Conservation (phyloP, 352 stramenopile species). For the Phytophthora pisi region DNA sequence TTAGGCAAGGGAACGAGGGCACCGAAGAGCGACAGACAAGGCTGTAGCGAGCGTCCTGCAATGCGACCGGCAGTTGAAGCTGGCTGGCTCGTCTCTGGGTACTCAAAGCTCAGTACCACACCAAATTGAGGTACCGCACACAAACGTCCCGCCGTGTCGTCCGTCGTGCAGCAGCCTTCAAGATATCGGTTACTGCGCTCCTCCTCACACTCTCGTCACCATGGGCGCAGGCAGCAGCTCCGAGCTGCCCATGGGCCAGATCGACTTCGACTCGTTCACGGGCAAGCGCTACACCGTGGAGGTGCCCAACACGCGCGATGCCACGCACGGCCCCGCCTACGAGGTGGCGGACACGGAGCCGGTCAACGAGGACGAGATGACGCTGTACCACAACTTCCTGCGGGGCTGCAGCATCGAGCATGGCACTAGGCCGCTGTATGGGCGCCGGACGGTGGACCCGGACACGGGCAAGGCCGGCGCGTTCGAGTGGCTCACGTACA, state of each 20-base stretch:
- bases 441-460: constrained; percentile 27
- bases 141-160: neutral
- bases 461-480: constrained; percentile 26
- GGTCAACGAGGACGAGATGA: constrained; percentile 29
- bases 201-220: neutral
- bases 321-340: constrained; percentile 32
- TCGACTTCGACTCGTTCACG: constrained; percentile 34
- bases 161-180: constrained; percentile 4
- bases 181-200: neutral
- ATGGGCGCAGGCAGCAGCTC: constrained; percentile 23
- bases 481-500: constrained; percentile 54
- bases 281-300: constrained; percentile 34
- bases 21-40: too few species aligned
- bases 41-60: neutral
- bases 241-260: constrained; percentile 26
- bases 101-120: constrained; percentile 2
- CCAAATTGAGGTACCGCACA: constrained; percentile 2
- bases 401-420: constrained; percentile 29
- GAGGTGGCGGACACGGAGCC: constrained; percentile 15
- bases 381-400: constrained; percentile 44
- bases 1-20: too few species aligned
- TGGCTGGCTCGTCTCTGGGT: neutral
- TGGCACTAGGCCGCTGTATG: constrained; percentile 35
- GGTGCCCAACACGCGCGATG: constrained; percentile 35
- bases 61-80: neutral